A percentile compares a stretch with the other conserved stretches of the same genome.
Evolutionary conservation across 1,284 basidiomycete species (phyloP).

Genomic region (Sporisorium sorghi): DNA sequence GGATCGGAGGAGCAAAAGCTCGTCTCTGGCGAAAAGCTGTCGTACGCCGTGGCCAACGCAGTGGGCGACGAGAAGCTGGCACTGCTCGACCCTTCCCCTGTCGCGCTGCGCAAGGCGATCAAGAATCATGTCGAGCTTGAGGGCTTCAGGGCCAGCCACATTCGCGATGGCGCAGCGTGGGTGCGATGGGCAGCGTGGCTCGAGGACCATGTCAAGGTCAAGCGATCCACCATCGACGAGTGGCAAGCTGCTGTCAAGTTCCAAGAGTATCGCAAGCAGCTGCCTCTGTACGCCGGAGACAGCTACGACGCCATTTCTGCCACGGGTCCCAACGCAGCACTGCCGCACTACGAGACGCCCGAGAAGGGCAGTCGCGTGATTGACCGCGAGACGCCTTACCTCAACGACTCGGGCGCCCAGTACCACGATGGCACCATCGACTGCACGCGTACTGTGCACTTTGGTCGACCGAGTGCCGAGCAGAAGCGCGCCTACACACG

Average conservation of each 20-base stretch:
- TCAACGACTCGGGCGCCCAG: constrained; percentile 65
- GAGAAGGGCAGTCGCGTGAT: constrained; percentile 53
- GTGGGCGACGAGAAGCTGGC: constrained; percentile 49
- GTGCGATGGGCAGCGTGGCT: constrained; percentile 67
- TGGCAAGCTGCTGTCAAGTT: constrained; percentile 58
- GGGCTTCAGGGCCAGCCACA: constrained; percentile 59
- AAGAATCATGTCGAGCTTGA: constrained; percentile 64
- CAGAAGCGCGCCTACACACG: constrained; percentile 65
- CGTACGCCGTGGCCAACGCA: constrained; percentile 57
- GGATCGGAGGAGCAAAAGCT: constrained; percentile 35
- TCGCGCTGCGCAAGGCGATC: constrained; percentile 61
- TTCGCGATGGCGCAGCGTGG: constrained; percentile 66
- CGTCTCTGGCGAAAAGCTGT: constrained; percentile 54
- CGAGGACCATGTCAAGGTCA: constrained; percentile 56
- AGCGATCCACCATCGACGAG: constrained; percentile 49
- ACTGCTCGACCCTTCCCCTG: constrained; percentile 38
- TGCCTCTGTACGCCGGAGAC: constrained; percentile 60
- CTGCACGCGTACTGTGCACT: constrained; percentile 65
- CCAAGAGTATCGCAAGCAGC: constrained; percentile 36
- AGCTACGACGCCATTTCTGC: constrained; percentile 67
- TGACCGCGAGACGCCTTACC: constrained; percentile 59
- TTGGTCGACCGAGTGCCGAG: constrained; percentile 60
- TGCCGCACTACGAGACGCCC: constrained; percentile 68
- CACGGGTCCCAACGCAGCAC: constrained; percentile 61
- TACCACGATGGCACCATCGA: constrained; percentile 67